These are phyloP conservation scores for Naganishia sp. DNA, from an alignment of 1,284 basidiomycete genomes.

Conservation along the genomic window DNA sequence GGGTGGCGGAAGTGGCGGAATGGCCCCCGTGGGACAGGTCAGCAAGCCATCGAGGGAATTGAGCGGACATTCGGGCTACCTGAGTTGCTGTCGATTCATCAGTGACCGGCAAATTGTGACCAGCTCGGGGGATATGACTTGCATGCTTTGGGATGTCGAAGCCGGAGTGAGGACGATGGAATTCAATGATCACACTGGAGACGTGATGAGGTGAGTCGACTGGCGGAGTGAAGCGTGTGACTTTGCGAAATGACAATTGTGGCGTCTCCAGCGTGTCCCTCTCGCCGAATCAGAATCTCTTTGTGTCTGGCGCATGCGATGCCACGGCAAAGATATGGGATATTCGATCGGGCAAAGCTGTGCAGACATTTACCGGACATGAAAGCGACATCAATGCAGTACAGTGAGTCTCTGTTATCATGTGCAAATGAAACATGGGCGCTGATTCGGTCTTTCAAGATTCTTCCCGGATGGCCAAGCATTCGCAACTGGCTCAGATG, in stretches of 20 bases:
- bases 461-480: conserved; percentile 99
- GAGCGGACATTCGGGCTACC: conserved; percentile 94
- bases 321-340: conserved; percentile 99
- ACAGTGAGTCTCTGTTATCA: conserved; percentile 64
- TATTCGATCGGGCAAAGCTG: conserved; percentile 91
- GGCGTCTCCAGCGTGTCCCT: conserved; percentile 75
- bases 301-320: conserved; percentile 97
- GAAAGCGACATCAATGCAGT: conserved; percentile 99
- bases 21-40: conserved; percentile 48
- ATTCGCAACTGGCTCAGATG: conserved; percentile 97
- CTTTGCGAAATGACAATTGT: conserved; percentile 31
- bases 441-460: conserved; percentile 56
- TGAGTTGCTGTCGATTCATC: conserved; percentile 96
- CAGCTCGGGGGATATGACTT: conserved; percentile 97
- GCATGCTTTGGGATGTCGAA: conserved; percentile 99
- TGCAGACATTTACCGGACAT: conserved; percentile 97
- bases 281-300: conserved; percentile 89
- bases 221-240: conserved; percentile 10
- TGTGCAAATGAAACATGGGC: conserved; percentile 12
- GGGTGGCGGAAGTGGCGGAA: conserved; percentile 34
- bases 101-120: conserved; percentile 98
- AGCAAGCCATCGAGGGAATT: conserved; percentile 73
- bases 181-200: conserved; percentile 98
- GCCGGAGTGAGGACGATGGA: conserved; percentile 91
- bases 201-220: conserved; percentile 87